These are phyloP conservation scores for Claviceps fusiformis DNA, from an alignment of 2,329 filamentous ascomycete species.

Conservation along the genomic window DNA sequence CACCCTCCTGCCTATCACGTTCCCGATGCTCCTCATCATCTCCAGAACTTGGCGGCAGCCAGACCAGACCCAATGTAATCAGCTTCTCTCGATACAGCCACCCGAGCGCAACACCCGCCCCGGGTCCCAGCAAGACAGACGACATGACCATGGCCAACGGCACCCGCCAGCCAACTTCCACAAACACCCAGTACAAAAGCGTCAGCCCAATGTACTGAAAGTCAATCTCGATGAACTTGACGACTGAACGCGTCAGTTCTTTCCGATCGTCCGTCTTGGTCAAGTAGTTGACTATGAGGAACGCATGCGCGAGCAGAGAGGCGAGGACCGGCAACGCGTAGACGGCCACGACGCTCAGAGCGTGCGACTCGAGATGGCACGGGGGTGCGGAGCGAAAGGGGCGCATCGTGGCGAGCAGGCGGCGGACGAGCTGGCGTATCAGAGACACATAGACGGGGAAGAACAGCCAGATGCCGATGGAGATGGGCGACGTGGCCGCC, in stretches of 20 bases:
- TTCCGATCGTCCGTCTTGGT: constrained; percentile 29
- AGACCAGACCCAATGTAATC: constrained; percentile 13
- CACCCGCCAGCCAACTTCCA: constrained; percentile 33
- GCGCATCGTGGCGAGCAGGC: constrained; percentile 12
- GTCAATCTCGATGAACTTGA: constrained; percentile 34
- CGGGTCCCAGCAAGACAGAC: constrained; percentile 22
- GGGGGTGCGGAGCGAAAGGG: constrained; percentile 17
- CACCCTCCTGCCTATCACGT: constrained; percentile 3
- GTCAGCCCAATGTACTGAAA: constrained; percentile 30
- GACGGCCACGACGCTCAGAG: constrained; percentile 23
- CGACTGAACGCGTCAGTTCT: constrained; percentile 34
- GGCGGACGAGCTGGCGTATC: constrained; percentile 24
- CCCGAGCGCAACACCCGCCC: constrained; percentile 23
- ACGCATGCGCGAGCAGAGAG: constrained; percentile 29
- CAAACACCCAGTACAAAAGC: constrained; percentile 39
- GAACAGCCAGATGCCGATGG: constrained; percentile 35
- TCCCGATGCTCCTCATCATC: constrained; percentile 7
- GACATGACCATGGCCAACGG: constrained; percentile 19
- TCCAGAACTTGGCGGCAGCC: constrained; percentile 6
- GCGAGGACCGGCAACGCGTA: constrained; percentile 31
- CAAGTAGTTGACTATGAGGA: constrained; percentile 25
- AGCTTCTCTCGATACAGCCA: constrained; percentile 27
- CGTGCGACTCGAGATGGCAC: constrained; percentile 29
- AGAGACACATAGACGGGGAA: constrained; percentile 36
- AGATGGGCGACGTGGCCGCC: constrained; percentile 13